These are phyloP conservation scores for Fusarium sp. DNA, from an alignment of 2,329 filamentous ascomycete genomes.

Conservation along the genomic window DNA sequence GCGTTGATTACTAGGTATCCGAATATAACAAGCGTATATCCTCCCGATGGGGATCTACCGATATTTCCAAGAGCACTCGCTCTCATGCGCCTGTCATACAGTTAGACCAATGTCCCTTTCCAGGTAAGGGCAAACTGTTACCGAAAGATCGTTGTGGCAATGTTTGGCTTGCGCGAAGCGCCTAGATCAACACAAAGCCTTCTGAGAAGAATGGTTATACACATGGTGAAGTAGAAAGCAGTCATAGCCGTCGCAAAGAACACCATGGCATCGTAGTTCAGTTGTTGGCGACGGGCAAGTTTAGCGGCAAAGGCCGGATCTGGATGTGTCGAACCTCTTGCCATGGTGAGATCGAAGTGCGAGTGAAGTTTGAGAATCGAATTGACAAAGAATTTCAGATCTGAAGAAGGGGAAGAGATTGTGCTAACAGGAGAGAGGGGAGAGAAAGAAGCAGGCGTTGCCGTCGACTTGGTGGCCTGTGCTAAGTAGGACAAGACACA, in stretches of 20 bases:
- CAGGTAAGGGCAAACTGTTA: neutral
- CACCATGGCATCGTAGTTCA: conserved; percentile 44
- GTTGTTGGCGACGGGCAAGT: conserved; percentile 37
- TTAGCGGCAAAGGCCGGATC: conserved; percentile 38
- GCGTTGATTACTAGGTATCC: conserved; percentile 52
- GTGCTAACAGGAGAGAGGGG: neutral
- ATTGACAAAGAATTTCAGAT: neutral
- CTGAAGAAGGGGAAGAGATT: neutral
- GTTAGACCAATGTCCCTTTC: conserved; percentile 4
- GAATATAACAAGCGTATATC: conserved; percentile 48
- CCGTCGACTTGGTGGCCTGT: conserved; percentile 20
- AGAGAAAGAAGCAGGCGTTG: conserved; percentile 10
- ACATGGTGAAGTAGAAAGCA: conserved; percentile 25
- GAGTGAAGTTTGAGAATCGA: neutral
- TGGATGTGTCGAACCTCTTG: conserved; percentile 14
- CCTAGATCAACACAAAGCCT: conserved; percentile 16
- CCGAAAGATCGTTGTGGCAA: conserved; percentile 30
- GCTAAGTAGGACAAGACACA: conserved; percentile 34
- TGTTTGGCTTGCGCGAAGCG: conserved; percentile 22
- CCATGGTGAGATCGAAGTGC: conserved; percentile 26
- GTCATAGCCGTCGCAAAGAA: conserved; percentile 39
- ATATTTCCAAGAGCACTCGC: conserved; percentile 44
- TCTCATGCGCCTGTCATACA: conserved; percentile 43
- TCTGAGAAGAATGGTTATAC: conserved; percentile 26
- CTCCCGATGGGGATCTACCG: conserved; percentile 47